Percentiles rank a stretch among this genome's conserved stretches.
phyloP scores from a whole-genome alignment of 2,329 filamentous ascomycete species.

The Didymella keratinophila region DNA sequence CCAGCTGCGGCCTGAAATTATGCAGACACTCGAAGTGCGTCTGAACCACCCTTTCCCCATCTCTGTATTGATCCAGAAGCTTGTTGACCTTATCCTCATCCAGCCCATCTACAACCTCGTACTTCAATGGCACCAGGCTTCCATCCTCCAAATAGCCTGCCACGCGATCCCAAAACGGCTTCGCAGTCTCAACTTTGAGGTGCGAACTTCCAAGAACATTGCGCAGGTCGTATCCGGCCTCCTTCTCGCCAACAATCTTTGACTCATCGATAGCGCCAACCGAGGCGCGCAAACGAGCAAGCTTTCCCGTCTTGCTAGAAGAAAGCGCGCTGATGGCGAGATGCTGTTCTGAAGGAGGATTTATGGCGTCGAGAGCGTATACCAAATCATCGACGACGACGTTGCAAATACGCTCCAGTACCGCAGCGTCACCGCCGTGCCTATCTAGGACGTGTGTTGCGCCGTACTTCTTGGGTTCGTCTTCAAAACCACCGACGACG shows the following conservation, averaged over 20 bases:
- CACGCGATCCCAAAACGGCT: slow-evolving; percentile 1
- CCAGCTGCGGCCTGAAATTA: background rate
- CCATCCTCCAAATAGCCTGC: background rate
- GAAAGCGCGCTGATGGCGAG: slow-evolving; percentile 6
- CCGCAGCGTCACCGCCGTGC: background rate
- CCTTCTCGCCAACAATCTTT: slow-evolving; percentile 1
- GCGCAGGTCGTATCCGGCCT: background rate
- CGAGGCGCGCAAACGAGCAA: slow-evolving; percentile 3
- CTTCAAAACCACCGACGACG: slow-evolving; percentile 2
- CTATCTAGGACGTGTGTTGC: background rate
- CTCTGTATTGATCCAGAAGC: background rate
- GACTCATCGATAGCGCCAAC: slow-evolving; percentile 3
- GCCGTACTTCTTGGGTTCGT: background rate
- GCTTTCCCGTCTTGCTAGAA: background rate
- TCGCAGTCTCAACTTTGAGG: background rate
- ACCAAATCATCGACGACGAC: slow-evolving; percentile 4
- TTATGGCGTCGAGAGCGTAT: slow-evolving; percentile 1
- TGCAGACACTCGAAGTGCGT: slow-evolving; percentile 5
- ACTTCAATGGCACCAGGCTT: background rate
- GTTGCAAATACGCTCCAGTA: background rate
- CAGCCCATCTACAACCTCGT: background rate
- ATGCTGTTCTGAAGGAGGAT: slow-evolving; percentile 2
- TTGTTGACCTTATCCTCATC: background rate
- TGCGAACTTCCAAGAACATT: slow-evolving; percentile 1
- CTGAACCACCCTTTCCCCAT: background rate